Evolutionary conservation across 768 basidiomycete genomes (phyloP), one percentile per base, ranked within the genome.

Genomic region (Podaxis sp.): DNA sequence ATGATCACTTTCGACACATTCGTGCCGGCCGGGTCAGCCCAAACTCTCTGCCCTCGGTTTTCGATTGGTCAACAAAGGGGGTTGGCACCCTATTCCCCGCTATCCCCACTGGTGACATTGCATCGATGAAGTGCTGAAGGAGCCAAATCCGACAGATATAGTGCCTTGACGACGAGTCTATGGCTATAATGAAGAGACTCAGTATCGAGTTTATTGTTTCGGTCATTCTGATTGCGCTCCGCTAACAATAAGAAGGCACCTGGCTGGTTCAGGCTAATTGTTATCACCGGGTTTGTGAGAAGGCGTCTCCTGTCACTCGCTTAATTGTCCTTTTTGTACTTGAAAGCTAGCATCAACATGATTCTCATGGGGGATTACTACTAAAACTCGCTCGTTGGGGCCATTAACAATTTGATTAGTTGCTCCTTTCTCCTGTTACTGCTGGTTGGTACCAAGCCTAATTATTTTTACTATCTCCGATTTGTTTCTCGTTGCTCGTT

Each of bases 251-350:
- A 23, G 11, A 44, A 56, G n/a, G 16, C 10, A 3, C 13, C 23
- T 5, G 37, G 7, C 21, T 23, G 25, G 42, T 11, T 18, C n/a
- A n/a, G 13, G 13, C 28, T 21, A 46, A 56, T 56, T 56, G 55
- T 56, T 18, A 23, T 16, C 11, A 47, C 37, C 25, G 7, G 7
- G 25, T 37, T 46, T 23, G 27, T n/a, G 32, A 21, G 47, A 23
- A 16, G 10, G 14, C 54, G 18, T 18, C 55, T 38, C 18, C 44
- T 11, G 23, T 23, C 18, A 1, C 4, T n/a, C 18, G 42, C 14
- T 35, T 35, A 28, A 59, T 59, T 59, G 57, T 59, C 21, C 50
- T 59, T 59, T 59, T 58, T 50, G 25, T 47, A 2, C 21, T 10
- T 4, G 18, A 21, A 21, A 32, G 6, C 32, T 32, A 32, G 32